Evolutionary conservation across 331 rosid genomes (phyloP).

Genomic region (Stylosanthes scabra): DNA sequence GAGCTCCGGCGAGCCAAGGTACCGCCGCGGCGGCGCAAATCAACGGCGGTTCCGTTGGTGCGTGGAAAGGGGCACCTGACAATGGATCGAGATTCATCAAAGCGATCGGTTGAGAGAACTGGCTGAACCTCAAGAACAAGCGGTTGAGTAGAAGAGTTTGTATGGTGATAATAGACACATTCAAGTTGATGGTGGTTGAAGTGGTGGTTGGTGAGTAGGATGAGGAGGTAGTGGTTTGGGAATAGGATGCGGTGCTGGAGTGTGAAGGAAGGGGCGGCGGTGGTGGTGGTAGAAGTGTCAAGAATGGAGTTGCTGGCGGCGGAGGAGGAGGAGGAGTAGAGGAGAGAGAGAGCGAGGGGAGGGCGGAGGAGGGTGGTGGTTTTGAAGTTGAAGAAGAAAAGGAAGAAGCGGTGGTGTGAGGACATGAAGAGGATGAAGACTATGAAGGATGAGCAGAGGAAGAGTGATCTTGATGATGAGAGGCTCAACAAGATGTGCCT

Average conservation of each 20-base stretch:
- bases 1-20: slow-evolving; percentile 28
- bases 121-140: slow-evolving; percentile 45
- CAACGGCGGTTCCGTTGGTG: slow-evolving; percentile 47
- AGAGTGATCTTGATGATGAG: slow-evolving; percentile 55
- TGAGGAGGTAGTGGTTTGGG: slow-evolving; percentile 76
- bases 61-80: slow-evolving; percentile 77
- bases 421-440: slow-evolving; percentile 62
- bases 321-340: slow-evolving; percentile 65
- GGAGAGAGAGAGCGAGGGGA: slow-evolving; percentile 56
- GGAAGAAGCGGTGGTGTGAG: slow-evolving; percentile 46
- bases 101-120: slow-evolving; percentile 57
- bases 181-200: slow-evolving; percentile 42
- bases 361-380: slow-evolving; percentile 44
- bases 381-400: slow-evolving; percentile 50
- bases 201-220: slow-evolving; percentile 42
- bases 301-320: slow-evolving; percentile 61
- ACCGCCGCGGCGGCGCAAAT: slow-evolving; percentile 57
- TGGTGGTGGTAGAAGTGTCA: slow-evolving; percentile 45
- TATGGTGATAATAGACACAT: slow-evolving; percentile 61
- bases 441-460: slow-evolving; percentile 65
- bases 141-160: slow-evolving; percentile 45
- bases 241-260: slow-evolving; percentile 68
- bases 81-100: slow-evolving; percentile 67
- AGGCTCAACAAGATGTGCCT: slow-evolving; percentile 38
- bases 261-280: slow-evolving; percentile 32